Conservation (phyloP, 495 filamentous ascomycete species). For the Chaetomium cochliodes region DNA sequence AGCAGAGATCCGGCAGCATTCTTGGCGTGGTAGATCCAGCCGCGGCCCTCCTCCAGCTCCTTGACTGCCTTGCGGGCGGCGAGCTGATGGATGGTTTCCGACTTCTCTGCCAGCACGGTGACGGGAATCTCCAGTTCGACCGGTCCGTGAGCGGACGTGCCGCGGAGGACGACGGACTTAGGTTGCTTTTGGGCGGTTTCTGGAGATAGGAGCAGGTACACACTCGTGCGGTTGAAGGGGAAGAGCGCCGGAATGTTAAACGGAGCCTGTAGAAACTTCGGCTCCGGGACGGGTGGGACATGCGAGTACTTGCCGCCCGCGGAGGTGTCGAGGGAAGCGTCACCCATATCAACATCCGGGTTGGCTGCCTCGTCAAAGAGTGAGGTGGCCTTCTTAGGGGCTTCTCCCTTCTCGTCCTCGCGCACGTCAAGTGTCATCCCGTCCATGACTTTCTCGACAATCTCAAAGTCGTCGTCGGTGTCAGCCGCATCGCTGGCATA, state of each 20-base stretch:
- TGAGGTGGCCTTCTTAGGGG: constrained; percentile 50
- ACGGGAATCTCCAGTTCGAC: constrained; percentile 63
- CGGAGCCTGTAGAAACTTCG: constrained; percentile 62
- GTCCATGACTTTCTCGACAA: constrained; percentile 55
- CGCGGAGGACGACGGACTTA: constrained; percentile 57
- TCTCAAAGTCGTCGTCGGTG: constrained; percentile 54
- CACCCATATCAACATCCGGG: constrained; percentile 39
- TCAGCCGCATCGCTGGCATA: constrained; percentile 43
- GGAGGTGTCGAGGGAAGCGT: constrained; percentile 28
- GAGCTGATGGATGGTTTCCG: constrained; percentile 65
- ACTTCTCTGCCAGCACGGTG: constrained; percentile 43
- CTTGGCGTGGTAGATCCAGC: constrained; percentile 60
- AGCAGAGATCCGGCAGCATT: constrained; percentile 46
- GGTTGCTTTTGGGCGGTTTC: constrained; percentile 46
- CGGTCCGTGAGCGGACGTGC: constrained; percentile 53
- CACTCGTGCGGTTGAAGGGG: constrained; percentile 59
- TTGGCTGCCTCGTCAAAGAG: constrained; percentile 55
- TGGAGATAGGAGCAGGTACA: constrained; percentile 62
- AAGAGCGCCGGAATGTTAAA: constrained; percentile 61
- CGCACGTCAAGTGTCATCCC: constrained; percentile 36
- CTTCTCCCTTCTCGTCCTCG: constrained; percentile 15
- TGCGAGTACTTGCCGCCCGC: constrained; percentile 43
- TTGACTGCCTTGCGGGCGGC: constrained; percentile 64
- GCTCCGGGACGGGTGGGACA: constrained; percentile 49
- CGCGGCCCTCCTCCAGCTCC: constrained; percentile 66